A percentile compares a stretch with the other conserved stretches of the same genome.
Evolutionary conservation across 768 basidiomycete genomes (phyloP).

Genomic region (Termitomyces sp.): DNA sequence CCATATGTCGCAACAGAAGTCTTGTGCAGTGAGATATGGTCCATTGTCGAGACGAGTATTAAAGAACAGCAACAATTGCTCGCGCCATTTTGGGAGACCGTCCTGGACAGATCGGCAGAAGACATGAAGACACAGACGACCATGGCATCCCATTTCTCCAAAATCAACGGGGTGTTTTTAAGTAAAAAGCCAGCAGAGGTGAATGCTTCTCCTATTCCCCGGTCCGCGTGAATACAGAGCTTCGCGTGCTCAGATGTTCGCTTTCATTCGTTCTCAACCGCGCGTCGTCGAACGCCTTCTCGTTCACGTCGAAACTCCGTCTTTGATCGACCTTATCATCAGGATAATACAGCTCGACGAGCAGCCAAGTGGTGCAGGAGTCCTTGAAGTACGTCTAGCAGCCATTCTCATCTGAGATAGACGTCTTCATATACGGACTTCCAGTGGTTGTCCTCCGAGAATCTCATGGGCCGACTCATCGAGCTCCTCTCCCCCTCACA

Average conservation of each 20-base stretch:
- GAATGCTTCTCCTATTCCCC: constrained; percentile 28
- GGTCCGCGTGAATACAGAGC: constrained; percentile 20
- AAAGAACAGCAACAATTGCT: constrained; percentile 66
- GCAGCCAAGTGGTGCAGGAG: constrained; percentile 70
- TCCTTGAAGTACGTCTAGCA: constrained; percentile 71
- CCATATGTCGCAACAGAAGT: constrained; percentile 93
- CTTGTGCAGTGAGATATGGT: constrained; percentile 93
- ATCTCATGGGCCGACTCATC: constrained; percentile 76
- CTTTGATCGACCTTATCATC: constrained; percentile 87
- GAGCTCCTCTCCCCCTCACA: constrained; percentile 77
- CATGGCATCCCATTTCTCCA: constrained; percentile 91
- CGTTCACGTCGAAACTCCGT: constrained; percentile 80
- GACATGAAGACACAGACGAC: constrained; percentile 85
- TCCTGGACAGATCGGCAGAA: constrained; percentile 72
- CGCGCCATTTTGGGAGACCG: constrained; percentile 87
- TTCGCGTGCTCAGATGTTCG: constrained; percentile 68
- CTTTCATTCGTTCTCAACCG: constrained; percentile 83
- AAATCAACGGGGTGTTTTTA: constrained; percentile 86
- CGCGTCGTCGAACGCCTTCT: constrained; percentile 78
- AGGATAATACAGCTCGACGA: constrained; percentile 90
- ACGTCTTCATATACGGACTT: constrained; percentile 9
- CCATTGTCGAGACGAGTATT: constrained; percentile 86
- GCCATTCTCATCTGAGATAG: constrained; percentile 14
- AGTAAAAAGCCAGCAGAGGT: constrained; percentile 89
- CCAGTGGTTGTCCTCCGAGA: constrained; percentile 85